Evolutionary conservation across 2,329 filamentous ascomycete species (phyloP), one percentile per base, ranked within the genome.

Genomic region (Cladosporium velox): DNA sequence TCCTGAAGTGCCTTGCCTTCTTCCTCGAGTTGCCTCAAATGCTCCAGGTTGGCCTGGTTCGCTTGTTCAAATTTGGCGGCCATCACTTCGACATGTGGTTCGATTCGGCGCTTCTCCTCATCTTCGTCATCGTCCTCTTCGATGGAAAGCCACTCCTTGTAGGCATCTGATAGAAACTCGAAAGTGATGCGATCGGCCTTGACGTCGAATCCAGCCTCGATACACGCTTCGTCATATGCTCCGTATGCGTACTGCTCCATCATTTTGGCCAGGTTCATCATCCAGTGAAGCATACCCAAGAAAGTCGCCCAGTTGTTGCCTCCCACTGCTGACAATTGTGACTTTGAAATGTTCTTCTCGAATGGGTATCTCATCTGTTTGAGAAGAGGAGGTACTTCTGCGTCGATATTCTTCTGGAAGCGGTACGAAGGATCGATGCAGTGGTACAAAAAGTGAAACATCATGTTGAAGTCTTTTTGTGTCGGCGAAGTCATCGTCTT

Each of bases 291-390:
- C 77, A 99, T 83, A 0, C 93, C 95, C 14, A 99, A 83, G 74
- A 99, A 98, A 0, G 92, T 95, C 68, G 91, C 91, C 95, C 95
- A 99, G 76, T 98, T 98, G 79, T 97, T 93, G 2, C 93, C 94
- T 70, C 95, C 95, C 0, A 98, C 95, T 1, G 96, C 95, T 0
- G 92, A 88, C 66, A 99, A 92, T 75, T 97, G 93, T 62, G 92
- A 97, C 79, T 98, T 99, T 64, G 93, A 97, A 73, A 99, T 98
- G 74, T 90, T 93, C 78, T 93, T 92, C 74, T 97, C 93, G 75
- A 93, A 99, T 0, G 95, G 95, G 75, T 99, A 99, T 64, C 94
- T 88, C 74, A 99, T 82, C 76, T 97, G 94, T 76, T 97, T 96
- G 67, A 99, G 82, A 54, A 99, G 89, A 0, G 93, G 90, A 14